A percentile compares a stretch with the other conserved stretches of the same genome.
phyloP scores from a whole-genome alignment of 768 basidiomycete species.

The Suillus brevipes region DNA sequence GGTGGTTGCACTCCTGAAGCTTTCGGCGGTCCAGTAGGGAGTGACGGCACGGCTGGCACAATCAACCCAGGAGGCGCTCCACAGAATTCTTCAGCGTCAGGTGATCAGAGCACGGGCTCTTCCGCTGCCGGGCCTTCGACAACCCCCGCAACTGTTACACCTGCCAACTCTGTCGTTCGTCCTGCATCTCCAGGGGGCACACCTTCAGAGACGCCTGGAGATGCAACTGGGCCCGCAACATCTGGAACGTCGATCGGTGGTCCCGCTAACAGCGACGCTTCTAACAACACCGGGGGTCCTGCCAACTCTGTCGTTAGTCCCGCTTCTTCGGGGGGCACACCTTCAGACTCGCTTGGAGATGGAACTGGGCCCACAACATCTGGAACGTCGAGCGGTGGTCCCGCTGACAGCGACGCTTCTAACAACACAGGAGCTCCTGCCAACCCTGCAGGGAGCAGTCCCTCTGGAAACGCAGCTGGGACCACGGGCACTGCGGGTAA shows the following conservation, averaged over 20 bases:
- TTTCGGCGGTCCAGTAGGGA: background rate
- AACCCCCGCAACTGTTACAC: background rate
- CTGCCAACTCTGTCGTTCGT: conserved; percentile 5
- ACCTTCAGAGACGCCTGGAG: background rate
- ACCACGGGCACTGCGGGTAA: background rate
- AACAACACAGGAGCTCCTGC: background rate
- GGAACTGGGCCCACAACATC: background rate
- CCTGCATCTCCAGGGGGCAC: background rate
- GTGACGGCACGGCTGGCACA: background rate
- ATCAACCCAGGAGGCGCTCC: background rate
- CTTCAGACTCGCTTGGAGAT: background rate
- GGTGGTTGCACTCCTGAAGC: conserved; percentile 14
- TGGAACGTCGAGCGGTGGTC: background rate
- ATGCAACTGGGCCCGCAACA: background rate
- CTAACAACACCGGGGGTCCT: background rate
- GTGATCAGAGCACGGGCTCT: background rate
- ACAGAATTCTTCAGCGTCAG: background rate
- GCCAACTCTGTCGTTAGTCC: background rate
- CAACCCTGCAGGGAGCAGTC: background rate
- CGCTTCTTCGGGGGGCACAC: background rate
- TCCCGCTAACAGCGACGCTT: background rate
- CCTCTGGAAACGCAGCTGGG: background rate
- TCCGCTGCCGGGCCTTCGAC: background rate
- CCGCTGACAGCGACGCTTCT: background rate
- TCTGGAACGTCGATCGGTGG: background rate